Percentiles rank a stretch among this genome's conserved stretches.
phyloP scores from a whole-genome alignment of 345 rosid genomes.

The Anastatica hierochuntica region DNA sequence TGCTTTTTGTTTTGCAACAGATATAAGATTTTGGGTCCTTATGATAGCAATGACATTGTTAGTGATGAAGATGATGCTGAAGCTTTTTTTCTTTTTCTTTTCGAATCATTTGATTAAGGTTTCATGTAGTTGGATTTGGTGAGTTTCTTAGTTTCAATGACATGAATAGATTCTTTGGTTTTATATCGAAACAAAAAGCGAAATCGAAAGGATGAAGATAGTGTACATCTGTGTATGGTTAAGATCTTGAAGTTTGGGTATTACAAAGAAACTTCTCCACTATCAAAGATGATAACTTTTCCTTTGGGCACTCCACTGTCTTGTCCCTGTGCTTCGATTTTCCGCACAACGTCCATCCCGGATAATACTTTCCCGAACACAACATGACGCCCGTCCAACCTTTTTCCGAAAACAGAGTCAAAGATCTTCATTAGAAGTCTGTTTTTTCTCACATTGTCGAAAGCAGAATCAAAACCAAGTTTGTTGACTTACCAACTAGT shows the following conservation, averaged over 20 bases:
- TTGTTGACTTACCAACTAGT: conserved; percentile 77
- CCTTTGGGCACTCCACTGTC: conserved; percentile 58
- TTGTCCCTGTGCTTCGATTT: conserved; percentile 79
- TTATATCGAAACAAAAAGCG: no score
- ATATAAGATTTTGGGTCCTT: conserved; percentile 47
- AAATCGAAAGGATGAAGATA: neutral
- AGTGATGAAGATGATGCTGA: conserved; percentile 8
- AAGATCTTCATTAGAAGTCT: no score
- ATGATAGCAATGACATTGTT: conserved; percentile 31
- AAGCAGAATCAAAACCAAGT: neutral
- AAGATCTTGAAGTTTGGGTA: neutral
- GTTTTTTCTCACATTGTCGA: neutral
- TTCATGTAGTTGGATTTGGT: neutral
- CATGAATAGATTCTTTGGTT: no score
- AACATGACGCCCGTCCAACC: conserved; percentile 90
- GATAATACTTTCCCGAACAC: conserved; percentile 86
- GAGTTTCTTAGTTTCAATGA: no score
- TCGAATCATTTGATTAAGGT: neutral
- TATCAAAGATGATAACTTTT: conserved; percentile 49
- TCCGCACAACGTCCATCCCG: conserved; percentile 76
- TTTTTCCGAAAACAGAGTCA: conserved; percentile 16
- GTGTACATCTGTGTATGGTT: neutral
- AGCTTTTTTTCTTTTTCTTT: neutral
- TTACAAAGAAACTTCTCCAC: conserved; percentile 62
- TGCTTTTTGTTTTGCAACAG: conserved; percentile 26